Percentiles rank a stretch among this genome's conserved stretches.
Conservation (phyloP, 306 rosid genomes). For the Oxytropis ochrocephala region DNA sequence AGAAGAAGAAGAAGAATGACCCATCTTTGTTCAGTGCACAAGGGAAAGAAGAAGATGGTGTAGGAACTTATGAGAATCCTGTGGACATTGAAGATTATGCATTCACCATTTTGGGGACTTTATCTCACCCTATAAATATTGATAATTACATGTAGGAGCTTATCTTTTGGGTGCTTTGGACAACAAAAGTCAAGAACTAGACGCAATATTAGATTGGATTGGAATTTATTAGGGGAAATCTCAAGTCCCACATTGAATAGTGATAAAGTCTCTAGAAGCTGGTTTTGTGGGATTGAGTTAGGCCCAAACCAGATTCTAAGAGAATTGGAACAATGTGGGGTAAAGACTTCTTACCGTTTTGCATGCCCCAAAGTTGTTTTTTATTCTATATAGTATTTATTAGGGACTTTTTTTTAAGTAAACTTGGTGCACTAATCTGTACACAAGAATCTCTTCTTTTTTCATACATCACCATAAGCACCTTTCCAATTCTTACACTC, state of each 20-base stretch:
- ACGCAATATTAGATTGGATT: not conserved
- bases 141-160: not conserved
- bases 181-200: no score
- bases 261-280: no score
- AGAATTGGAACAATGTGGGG: not conserved
- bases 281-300: no score
- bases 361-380: not conserved
- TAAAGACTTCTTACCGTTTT: not conserved
- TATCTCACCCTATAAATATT: not conserved
- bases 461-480: slow-evolving; percentile 23
- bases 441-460: not conserved
- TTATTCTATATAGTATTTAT: not conserved
- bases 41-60: no score
- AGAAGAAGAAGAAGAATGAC: not conserved
- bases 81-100: not conserved
- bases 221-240: no score
- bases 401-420: not conserved
- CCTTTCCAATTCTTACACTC: slow-evolving; percentile 47
- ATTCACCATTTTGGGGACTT: slow-evolving; percentile 3
- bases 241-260: no score
- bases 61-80: not conserved
- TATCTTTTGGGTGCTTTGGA: not conserved
- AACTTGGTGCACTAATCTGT: not conserved
- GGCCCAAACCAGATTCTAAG: no score
- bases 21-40: no score